These are phyloP conservation scores for Pythium phragmitis DNA, from an alignment of 352 stramenopile species.

Conservation along the genomic window DNA sequence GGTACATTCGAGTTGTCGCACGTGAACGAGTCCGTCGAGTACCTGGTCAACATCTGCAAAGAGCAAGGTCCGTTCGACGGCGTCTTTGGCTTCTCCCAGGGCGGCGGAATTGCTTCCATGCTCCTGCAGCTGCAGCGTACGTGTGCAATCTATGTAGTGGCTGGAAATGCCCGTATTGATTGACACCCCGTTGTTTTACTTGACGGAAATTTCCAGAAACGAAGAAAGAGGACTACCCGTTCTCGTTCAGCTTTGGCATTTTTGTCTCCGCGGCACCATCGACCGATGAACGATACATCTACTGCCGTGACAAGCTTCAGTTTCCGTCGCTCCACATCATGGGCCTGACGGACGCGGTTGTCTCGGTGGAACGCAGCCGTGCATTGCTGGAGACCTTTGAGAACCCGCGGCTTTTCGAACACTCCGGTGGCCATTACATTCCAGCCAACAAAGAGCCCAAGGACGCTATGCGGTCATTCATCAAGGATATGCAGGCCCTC, in stretches of 20 bases:
- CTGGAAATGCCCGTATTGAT: background rate
- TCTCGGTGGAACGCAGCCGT: constrained; percentile 56
- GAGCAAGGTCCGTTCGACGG: constrained; percentile 84
- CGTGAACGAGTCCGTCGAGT: constrained; percentile 68
- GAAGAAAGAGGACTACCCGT: constrained; percentile 45
- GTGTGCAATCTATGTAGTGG: constrained; percentile 4
- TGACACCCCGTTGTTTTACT: too few species aligned
- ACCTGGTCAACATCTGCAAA: constrained; percentile 54
- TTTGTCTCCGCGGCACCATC: constrained; percentile 61
- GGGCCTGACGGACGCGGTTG: constrained; percentile 72
- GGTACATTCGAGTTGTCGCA: constrained; percentile 42
- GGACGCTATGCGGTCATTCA: constrained; percentile 66
- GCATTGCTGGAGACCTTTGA: constrained; percentile 54
- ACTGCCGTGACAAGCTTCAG: constrained; percentile 40
- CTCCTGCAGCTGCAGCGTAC: constrained; percentile 72
- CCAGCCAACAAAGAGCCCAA: constrained; percentile 84
- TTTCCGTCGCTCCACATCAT: constrained; percentile 83
- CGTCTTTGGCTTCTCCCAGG: constrained; percentile 85
- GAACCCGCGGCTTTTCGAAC: constrained; percentile 52
- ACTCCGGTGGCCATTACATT: constrained; percentile 83
- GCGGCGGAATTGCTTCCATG: constrained; percentile 63
- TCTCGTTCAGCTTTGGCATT: constrained; percentile 71
- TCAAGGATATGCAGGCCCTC: constrained; percentile 37
- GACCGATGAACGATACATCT: constrained; percentile 45
- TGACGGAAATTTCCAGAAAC: constrained; percentile 22